Evolutionary conservation across 176 grass and related monocot genomes (phyloP).

Genomic region (Oryza nivara): DNA sequence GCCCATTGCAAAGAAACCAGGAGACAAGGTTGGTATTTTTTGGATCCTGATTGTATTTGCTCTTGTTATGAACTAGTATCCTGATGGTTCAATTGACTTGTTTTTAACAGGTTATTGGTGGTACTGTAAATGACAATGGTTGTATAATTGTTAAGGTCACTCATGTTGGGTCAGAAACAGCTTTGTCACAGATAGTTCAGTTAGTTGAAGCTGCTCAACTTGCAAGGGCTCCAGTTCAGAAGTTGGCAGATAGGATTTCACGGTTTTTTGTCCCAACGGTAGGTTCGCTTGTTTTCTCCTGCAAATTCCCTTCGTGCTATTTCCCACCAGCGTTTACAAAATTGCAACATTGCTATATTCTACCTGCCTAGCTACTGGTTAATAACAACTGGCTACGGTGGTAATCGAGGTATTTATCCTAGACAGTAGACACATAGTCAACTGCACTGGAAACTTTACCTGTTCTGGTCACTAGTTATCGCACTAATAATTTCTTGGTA

Average conservation of each 20-base stretch:
- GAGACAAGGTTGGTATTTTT: conserved; percentile 72
- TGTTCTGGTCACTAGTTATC: conserved; percentile 17
- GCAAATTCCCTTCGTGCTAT: conserved; percentile 17
- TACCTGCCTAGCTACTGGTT: conserved; percentile 8
- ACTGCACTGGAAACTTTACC: conserved; percentile 27
- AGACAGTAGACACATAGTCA: neutral
- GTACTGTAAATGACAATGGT: conserved; percentile 96
- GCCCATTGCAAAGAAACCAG: conserved; percentile 86
- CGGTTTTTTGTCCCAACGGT: conserved; percentile 93
- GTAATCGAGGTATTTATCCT: neutral
- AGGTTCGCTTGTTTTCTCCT: conserved; percentile 44
- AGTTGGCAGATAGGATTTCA: conserved; percentile 92
- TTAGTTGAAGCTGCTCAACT: conserved; percentile 98
- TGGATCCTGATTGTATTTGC: conserved; percentile 7
- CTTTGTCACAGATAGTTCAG: conserved; percentile 97
- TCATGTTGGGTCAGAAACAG: conserved; percentile 94
- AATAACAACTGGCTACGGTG: neutral
- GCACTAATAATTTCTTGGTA: conserved; percentile 9
- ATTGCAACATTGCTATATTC: conserved; percentile 1
- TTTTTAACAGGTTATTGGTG: conserved; percentile 83
- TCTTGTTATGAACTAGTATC: conserved; percentile 33
- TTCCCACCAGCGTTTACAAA: neutral
- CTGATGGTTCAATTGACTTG: conserved; percentile 31
- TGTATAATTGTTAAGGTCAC: conserved; percentile 94
- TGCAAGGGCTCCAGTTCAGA: conserved; percentile 92